These are phyloP conservation scores for Dactylellina haptotyla DNA, from an alignment of 2,329 filamentous ascomycete species.

Conservation along the genomic window DNA sequence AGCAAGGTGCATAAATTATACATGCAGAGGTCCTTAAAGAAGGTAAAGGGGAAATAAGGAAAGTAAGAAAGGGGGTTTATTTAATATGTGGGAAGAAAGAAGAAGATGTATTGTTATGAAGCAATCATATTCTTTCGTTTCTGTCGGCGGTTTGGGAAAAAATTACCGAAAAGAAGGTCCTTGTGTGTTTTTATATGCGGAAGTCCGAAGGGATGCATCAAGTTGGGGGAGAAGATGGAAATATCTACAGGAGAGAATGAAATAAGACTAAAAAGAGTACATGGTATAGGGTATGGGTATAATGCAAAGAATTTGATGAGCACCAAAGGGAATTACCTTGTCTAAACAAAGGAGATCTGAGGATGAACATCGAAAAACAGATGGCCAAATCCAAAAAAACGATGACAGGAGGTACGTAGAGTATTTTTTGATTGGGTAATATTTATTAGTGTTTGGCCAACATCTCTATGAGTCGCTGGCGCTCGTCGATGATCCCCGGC, in stretches of 20 bases:
- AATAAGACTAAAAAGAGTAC: conserved; percentile 42
- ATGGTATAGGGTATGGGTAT: conserved; percentile 49
- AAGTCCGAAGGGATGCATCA: conserved; percentile 11
- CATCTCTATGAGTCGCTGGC: not conserved
- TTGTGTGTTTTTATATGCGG: conserved; percentile 9
- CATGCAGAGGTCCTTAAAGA: conserved; percentile 2
- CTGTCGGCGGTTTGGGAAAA: conserved; percentile 18
- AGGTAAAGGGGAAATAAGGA: not conserved
- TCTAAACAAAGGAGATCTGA: conserved; percentile 45
- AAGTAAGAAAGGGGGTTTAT: too few species aligned
- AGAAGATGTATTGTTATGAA: conserved; percentile 18
- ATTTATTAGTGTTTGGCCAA: not conserved
- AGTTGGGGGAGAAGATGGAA: not conserved
- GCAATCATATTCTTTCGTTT: conserved; percentile 1
- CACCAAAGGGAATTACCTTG: conserved; percentile 30
- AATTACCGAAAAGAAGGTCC: conserved; percentile 28
- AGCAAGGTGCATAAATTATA: conserved; percentile 21
- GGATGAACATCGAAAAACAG: not conserved
- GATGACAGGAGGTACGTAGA: conserved; percentile 20
- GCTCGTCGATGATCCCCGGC: not conserved
- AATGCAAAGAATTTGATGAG: conserved; percentile 41
- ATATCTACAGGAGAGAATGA: conserved; percentile 53
- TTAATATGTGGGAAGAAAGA: not conserved
- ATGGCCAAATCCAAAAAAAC: conserved; percentile 25
- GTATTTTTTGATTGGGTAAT: not conserved